Evolutionary conservation across 768 basidiomycete genomes (phyloP).

Genomic region (Auricularia sp.): DNA sequence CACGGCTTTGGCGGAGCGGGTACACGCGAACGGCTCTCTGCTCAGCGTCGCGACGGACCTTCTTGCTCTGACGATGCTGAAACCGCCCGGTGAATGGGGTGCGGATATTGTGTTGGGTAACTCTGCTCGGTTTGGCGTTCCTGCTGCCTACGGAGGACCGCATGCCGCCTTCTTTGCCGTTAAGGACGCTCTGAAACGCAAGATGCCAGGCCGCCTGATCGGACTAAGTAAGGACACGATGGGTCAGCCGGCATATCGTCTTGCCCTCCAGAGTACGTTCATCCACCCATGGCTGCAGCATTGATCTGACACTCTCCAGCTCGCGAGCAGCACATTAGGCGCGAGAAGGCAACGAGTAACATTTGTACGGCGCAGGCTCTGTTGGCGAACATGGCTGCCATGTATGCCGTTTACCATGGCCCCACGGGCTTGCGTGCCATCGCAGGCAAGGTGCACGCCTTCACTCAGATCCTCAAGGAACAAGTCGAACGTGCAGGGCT

Average conservation of each 20-base stretch:
- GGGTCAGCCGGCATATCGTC: conserved; percentile 80
- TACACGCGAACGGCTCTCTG: conserved; percentile 69
- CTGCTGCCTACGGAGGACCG: conserved; percentile 93
- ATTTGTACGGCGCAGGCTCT: conserved; percentile 97
- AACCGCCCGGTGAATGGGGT: conserved; percentile 97
- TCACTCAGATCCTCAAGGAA: conserved; percentile 66
- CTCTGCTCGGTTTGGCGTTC: conserved; percentile 93
- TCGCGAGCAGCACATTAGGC: conserved; percentile 92
- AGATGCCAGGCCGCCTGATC: conserved; percentile 97
- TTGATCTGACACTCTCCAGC: conserved; percentile 34
- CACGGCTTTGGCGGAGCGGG: conserved; percentile 46
- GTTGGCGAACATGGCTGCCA: conserved; percentile 97
- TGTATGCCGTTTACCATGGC: conserved; percentile 97
- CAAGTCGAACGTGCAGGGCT: conserved; percentile 66
- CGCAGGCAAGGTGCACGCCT: conserved; percentile 81
- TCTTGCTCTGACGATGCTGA: conserved; percentile 82
- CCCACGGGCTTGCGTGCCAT: conserved; percentile 76
- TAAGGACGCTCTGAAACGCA: conserved; percentile 83
- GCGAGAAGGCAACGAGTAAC: conserved; percentile 96
- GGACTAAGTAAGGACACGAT: conserved; percentile 78
- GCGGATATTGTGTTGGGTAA: conserved; percentile 94
- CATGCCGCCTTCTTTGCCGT: conserved; percentile 97
- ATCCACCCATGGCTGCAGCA: neutral
- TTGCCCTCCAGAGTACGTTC: conserved; percentile 78
- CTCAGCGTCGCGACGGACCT: conserved; percentile 87